phyloP scores from a whole-genome alignment of 1,139 yeast genomes.

The Taphrina communis region DNA sequence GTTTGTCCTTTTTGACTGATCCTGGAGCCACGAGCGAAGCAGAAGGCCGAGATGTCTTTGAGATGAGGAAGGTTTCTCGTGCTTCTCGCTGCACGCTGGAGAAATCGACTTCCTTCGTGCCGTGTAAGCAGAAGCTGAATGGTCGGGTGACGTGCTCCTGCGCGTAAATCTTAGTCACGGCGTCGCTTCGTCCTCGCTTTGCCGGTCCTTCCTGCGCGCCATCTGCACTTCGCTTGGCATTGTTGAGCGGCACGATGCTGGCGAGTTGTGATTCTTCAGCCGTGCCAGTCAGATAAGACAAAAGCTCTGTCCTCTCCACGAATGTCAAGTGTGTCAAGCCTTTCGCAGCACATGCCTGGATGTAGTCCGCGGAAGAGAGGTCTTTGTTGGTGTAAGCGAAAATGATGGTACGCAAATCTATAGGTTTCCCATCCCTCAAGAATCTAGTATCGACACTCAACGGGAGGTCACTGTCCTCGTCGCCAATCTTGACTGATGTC shows the following conservation, averaged over 20 bases:
- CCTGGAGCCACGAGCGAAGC: constrained; percentile 27
- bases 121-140: constrained; percentile 81
- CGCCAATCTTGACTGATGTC: not conserved
- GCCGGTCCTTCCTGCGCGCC: constrained; percentile 44
- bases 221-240: constrained; percentile 17
- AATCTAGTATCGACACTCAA: constrained; percentile 23
- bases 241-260: constrained; percentile 15
- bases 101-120: constrained; percentile 59
- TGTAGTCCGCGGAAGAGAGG: constrained; percentile 79
- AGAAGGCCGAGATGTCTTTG: constrained; percentile 31
- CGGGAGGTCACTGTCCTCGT: not conserved
- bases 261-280: not conserved
- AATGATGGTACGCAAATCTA: constrained; percentile 67
- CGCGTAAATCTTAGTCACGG: constrained; percentile 51
- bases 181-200: constrained; percentile 41
- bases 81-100: constrained; percentile 48
- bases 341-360: constrained; percentile 69
- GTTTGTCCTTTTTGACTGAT: constrained; percentile 28
- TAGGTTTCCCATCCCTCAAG: constrained; percentile 46
- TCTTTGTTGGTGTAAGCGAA: constrained; percentile 84
- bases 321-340: constrained; percentile 77
- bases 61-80: constrained; percentile 43
- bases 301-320: constrained; percentile 76
- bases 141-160: constrained; percentile 60
- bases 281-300: constrained; percentile 40